Evolutionary conservation across 371 early-diverging fungal species (phyloP).

Genomic region (Neoconidiobolus thromboides): DNA sequence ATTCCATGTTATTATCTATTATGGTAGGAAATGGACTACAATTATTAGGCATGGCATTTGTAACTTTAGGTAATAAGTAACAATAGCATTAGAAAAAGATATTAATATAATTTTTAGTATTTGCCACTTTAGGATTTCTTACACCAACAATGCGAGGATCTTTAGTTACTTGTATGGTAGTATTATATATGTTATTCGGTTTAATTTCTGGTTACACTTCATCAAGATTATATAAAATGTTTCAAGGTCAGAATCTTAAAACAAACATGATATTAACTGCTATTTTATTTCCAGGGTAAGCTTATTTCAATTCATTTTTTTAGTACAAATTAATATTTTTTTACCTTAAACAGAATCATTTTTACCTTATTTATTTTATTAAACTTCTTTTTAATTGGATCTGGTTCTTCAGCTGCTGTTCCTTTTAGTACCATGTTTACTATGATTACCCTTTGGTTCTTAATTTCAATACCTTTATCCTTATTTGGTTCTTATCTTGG

Average conservation of each 20-base stretch:
- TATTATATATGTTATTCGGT: constrained; percentile 75
- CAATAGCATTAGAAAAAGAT: not conserved
- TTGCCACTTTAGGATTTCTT: constrained; percentile 92
- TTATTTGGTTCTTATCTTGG: constrained; percentile 86
- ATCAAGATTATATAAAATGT: constrained; percentile 82
- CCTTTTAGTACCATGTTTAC: constrained; percentile 80
- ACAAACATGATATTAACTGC: constrained; percentile 64
- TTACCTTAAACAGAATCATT: constrained; percentile 20
- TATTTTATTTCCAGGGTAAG: constrained; percentile 63
- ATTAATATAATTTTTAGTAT: constrained; percentile 21
- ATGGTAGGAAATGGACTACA: constrained; percentile 84
- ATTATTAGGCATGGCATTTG: constrained; percentile 63
- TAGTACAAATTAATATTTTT: constrained; percentile 2
- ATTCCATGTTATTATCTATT: constrained; percentile 61
- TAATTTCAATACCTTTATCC: constrained; percentile 73
- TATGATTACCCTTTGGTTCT: constrained; percentile 66
- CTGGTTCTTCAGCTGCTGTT: constrained; percentile 80
- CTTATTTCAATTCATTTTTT: not conserved
- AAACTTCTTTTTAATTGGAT: constrained; percentile 76
- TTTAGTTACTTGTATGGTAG: constrained; percentile 68
- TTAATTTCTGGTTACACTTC: constrained; percentile 73
- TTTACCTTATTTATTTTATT: constrained; percentile 49
- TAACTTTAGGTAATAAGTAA: constrained; percentile 27
- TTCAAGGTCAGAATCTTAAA: constrained; percentile 76
- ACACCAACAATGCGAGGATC: constrained; percentile 90